phyloP scores from a whole-genome alignment of 257 asterid genomes.

The Capsicum chinense region DNA sequence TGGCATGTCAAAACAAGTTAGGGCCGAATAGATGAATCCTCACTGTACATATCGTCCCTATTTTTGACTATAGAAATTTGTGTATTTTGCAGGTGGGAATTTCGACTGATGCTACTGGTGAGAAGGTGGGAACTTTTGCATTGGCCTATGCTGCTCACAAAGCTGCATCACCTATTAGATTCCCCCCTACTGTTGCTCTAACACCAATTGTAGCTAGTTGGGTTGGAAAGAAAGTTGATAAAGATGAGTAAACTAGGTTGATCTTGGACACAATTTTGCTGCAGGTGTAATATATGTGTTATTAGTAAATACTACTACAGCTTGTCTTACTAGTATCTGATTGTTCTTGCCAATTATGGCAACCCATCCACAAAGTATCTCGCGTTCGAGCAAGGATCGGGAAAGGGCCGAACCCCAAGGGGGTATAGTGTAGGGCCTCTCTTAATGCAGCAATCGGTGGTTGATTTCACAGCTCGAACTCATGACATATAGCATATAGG shows the following conservation, averaged over 20 bases:
- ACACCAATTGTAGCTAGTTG: conserved; percentile 90
- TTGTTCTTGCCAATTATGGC: background rate
- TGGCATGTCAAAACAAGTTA: background rate
- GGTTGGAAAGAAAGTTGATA: conserved; percentile 87
- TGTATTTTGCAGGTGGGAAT: conserved; percentile 68
- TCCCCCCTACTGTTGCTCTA: conserved; percentile 96
- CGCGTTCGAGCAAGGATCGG: no score
- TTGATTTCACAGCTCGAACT: background rate
- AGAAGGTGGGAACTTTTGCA: conserved; percentile 93
- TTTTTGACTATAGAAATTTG: background rate
- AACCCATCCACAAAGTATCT: background rate
- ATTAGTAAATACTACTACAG: background rate
- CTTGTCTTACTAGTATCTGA: background rate
- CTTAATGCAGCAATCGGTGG: background rate
- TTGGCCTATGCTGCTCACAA: conserved; percentile 97
- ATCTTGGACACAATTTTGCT: conserved; percentile 32
- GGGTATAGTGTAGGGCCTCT: background rate
- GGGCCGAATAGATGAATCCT: background rate
- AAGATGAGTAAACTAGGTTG: conserved; percentile 45
- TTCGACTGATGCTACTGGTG: conserved; percentile 69
- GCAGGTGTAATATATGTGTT: conserved; percentile 31
- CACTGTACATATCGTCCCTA: background rate
- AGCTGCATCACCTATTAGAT: conserved; percentile 97
- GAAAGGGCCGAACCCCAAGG: background rate
- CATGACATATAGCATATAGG: no score